These are phyloP conservation scores for Thermothelomyces thermophilus DNA, from an alignment of 2,329 filamentous ascomycete genomes.

Conservation along the genomic window DNA sequence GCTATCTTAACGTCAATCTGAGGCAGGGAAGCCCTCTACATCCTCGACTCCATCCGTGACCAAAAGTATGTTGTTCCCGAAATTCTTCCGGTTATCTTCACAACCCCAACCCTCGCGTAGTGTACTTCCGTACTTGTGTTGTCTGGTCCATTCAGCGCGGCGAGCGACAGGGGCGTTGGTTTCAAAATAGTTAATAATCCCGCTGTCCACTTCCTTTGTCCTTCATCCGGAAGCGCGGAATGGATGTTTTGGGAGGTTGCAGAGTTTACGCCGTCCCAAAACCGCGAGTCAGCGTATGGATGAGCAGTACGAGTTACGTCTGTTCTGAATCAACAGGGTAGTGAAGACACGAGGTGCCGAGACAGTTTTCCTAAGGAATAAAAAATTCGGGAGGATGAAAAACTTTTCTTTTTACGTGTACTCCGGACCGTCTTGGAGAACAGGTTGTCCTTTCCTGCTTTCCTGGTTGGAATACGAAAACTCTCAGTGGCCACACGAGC, in stretches of 20 bases:
- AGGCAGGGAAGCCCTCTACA: too few species aligned
- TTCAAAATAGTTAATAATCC: background rate
- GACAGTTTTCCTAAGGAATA: too few species aligned
- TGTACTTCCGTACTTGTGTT: too few species aligned
- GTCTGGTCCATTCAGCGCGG: background rate
- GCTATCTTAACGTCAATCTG: slow-evolving; percentile 6
- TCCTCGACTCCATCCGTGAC: too few species aligned
- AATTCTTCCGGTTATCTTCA: background rate
- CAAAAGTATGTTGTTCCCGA: too few species aligned
- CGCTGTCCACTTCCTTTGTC: too few species aligned
- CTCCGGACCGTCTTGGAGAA: too few species aligned
- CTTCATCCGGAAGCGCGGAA: background rate
- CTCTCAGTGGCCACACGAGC: background rate
- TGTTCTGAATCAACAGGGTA: too few species aligned
- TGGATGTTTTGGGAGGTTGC: background rate
- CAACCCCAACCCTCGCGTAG: slow-evolving; percentile 3
- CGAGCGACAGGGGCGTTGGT: background rate
- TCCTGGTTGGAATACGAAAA: background rate
- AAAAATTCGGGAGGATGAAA: background rate
- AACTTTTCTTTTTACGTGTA: too few species aligned
- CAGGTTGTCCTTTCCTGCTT: background rate
- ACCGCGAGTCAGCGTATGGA: background rate
- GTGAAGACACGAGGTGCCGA: background rate
- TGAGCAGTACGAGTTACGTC: background rate
- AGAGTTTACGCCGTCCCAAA: background rate